Base-by-base conservation (phyloP, 768 basidiomycete species). In the Sarcodon aspratus region DNA sequence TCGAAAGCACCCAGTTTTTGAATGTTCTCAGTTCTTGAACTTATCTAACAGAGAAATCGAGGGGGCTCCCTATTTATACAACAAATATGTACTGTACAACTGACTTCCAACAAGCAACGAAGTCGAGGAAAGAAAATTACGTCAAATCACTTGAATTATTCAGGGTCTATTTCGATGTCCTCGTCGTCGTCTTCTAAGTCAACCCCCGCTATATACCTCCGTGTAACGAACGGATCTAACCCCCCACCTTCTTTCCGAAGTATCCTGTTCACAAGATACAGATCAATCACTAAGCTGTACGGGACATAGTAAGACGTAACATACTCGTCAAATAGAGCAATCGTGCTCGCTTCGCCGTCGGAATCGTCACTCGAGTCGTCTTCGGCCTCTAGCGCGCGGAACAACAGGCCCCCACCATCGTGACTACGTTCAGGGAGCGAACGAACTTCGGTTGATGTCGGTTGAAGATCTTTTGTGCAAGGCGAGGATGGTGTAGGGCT, bases 271-370 rank as follows among this genome's bases (percentile, higher is more conserved):
- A 54, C 36, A 33, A 31, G 43, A 18, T 32, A 33, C n/a, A 34
- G 51, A 43, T 45, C 18, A 12, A 15, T 7, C 36, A 47, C n/a
- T 44, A 43, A 59, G 36, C 58, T 51, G 31, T 34, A 6, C 32
- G 7, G 33, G 33, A 37, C 15, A 38, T 18, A 47, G 48, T 44
- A 46, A 48, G 45, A 48, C 27, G 36, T n/a, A 12, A 65, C 75
- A 58, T 54, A 87, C 85, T 79, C 73, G 59, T 88, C 85, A 60
- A 88, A 88, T 55, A 85, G 64, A n/a, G 69, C 69, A 48, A 87
- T 74, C 0, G 79, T 75, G 45, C 65, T 65, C 10, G 60, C 61
- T 18, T 70, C 66, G 9, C 61, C 61, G 11, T 64, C 64, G 33
- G 50, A 53, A 11, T 64, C 63, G 17, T 12, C n/a, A 9, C 57